Evolutionary conservation across 2,329 filamentous ascomycete species (phyloP), one percentile per base, ranked within the genome.

Genomic region (Calonectria crousiana): DNA sequence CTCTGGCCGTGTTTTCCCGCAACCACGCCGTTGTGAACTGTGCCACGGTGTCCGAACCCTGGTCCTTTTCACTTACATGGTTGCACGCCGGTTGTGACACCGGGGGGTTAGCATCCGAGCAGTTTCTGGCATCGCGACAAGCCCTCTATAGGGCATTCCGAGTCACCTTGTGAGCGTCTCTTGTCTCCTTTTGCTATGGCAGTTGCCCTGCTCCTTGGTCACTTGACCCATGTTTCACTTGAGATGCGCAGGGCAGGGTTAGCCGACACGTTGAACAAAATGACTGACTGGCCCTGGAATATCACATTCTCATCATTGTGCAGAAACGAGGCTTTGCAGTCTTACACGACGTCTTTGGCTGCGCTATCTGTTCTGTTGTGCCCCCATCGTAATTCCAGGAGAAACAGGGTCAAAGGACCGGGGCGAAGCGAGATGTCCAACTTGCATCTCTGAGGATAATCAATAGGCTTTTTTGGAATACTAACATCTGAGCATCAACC

Each of bases 291-390:
- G 14, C 18, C 18, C 16, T 26, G 23, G 14, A 41, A 38, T 36
- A 26, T 28, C 28, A 34, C 47, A 47, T 52, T 47, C 41, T 49
- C 47, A 14, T 28, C 8, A 18, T 56, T 30, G 70, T 34, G 53
- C 65, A 75, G 78, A 78, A 80, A 78, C 76, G 77, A 80, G 78
- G 78, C 73, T 52, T 74, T 74, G 52, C 67, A 53, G 73, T 75
- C 69, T 77, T 74, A 66, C 78, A 80, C 78, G 44, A 66, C 76
- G 41, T 71, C 69, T 73, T 74, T 73, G 72, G 73, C 69, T 81
- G 76, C 79, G 75, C 75, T 78, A 81, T 81, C 79, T 79, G 36
- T 52, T 23, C 72, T 74, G 72, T 38, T 68, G 78, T 77, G 72
- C 41, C 66, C 56, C 73, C 41, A 38, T 47, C n/a, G 56, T 60